phyloP scores from a whole-genome alignment of 129 eudicot species.

The Escallonia herrerae region DNA sequence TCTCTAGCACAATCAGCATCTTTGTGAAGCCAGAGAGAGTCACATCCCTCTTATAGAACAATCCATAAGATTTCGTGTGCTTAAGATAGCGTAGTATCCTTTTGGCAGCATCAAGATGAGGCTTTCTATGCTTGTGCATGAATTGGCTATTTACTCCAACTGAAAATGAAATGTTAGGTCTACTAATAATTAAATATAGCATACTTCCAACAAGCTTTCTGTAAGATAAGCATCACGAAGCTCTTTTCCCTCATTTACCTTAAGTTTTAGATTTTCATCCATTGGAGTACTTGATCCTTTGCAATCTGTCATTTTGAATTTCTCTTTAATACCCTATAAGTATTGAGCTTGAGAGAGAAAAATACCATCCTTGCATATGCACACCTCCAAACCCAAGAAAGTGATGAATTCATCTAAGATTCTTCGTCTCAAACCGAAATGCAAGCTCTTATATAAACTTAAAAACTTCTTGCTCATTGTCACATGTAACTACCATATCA shows the following conservation, averaged over 20 bases:
- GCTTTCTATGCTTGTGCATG: constrained; percentile 2
- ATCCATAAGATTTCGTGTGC: too few species aligned
- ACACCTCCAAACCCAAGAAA: constrained; percentile 13
- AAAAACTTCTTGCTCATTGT: background rate
- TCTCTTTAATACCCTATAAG: background rate
- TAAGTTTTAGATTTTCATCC: background rate
- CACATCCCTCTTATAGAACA: too few species aligned
- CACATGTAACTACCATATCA: constrained; percentile 11
- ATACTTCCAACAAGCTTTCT: constrained; percentile 5
- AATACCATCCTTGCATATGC: constrained; percentile 3
- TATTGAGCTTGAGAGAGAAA: constrained; percentile 2
- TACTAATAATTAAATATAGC: background rate
- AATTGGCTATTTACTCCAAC: constrained; percentile 11
- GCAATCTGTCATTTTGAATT: background rate
- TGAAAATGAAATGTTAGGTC: constrained; percentile 11
- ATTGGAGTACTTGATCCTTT: background rate
- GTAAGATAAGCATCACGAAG: background rate
- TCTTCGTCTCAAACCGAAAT: constrained; percentile 2
- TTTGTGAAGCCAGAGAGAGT: too few species aligned
- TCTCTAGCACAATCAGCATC: too few species aligned
- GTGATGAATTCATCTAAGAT: background rate
- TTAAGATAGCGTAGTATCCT: constrained; percentile 2
- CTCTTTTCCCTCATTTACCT: background rate
- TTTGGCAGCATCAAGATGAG: constrained; percentile 9
- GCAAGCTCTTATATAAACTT: background rate